Conservation (phyloP, 805 yeast genomes). For the Candida vaughaniae region DNA sequence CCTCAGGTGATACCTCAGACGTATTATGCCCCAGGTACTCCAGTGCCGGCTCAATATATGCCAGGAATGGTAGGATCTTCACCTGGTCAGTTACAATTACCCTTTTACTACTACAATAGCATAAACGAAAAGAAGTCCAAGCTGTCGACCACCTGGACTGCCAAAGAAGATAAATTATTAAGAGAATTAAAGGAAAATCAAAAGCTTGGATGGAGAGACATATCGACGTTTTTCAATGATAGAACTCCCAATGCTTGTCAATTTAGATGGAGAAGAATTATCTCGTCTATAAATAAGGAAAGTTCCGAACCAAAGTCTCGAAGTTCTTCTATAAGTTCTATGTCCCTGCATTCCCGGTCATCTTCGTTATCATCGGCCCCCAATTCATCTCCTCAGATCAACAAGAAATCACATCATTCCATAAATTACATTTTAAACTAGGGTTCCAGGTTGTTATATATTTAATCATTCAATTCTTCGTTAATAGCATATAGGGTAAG, state of each 20-base stretch:
- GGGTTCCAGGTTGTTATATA: too few relatives aligned
- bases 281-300: constrained; percentile 16
- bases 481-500: background rate
- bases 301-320: background rate
- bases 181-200: constrained; percentile 79
- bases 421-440: constrained; percentile 27
- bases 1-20: constrained; percentile 3
- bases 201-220: constrained; percentile 88
- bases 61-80: constrained; percentile 1
- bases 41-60: constrained; percentile 1
- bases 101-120: constrained; percentile 13
- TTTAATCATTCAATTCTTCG: too few relatives aligned
- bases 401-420: constrained; percentile 27
- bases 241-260: constrained; percentile 89
- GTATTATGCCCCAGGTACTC: background rate
- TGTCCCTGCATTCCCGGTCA: constrained; percentile 4
- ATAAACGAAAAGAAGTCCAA: constrained; percentile 25
- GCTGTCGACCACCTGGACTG: constrained; percentile 63
- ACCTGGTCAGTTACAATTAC: constrained; percentile 9
- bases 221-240: constrained; percentile 72
- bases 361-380: constrained; percentile 2
- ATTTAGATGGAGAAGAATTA: constrained; percentile 79
- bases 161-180: constrained; percentile 68
- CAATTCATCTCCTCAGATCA: constrained; percentile 3
- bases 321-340: constrained; percentile 5